phyloP scores from a whole-genome alignment of 2,329 filamentous ascomycete genomes.

The Fusarium metavorans region DNA sequence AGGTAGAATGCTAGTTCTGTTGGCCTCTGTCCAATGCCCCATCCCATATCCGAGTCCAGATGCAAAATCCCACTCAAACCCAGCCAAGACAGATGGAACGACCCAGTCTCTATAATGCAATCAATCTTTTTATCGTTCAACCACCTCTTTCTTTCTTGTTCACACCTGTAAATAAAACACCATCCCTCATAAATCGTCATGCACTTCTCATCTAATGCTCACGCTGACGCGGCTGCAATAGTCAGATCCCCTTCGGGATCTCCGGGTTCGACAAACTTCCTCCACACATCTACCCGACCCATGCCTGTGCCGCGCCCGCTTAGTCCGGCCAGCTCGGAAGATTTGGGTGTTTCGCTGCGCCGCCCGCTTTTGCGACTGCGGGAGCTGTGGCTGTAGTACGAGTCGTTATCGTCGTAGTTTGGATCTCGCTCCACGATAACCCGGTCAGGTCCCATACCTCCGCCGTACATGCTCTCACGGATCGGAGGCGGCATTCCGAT shows the following conservation, averaged over 20 bases:
- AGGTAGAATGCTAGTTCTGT: slow-evolving; percentile 28
- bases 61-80: slow-evolving; percentile 15
- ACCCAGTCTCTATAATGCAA: slow-evolving; percentile 5
- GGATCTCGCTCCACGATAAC: slow-evolving; percentile 43
- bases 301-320: slow-evolving; percentile 58
- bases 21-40: slow-evolving; percentile 24
- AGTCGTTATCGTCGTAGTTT: slow-evolving; percentile 50
- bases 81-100: slow-evolving; percentile 10
- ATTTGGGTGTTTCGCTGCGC: slow-evolving; percentile 48
- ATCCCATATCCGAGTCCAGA: slow-evolving; percentile 10
- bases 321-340: slow-evolving; percentile 62
- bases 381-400: slow-evolving; percentile 45
- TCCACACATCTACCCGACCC: slow-evolving; percentile 63
- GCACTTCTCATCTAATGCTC: neutral
- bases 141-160: neutral
- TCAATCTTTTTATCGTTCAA: slow-evolving; percentile 13
- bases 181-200: slow-evolving; percentile 22
- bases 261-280: slow-evolving; percentile 60
- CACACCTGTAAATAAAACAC: slow-evolving; percentile 9
- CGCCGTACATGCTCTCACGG: slow-evolving; percentile 29
- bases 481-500: slow-evolving; percentile 50
- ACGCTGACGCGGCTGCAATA: slow-evolving; percentile 14
- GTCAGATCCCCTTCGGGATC: slow-evolving; percentile 51
- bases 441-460: slow-evolving; percentile 40
- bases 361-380: slow-evolving; percentile 44